Conservation (phyloP, 2,329 filamentous ascomycete species). For the Daldinia sp. region DNA sequence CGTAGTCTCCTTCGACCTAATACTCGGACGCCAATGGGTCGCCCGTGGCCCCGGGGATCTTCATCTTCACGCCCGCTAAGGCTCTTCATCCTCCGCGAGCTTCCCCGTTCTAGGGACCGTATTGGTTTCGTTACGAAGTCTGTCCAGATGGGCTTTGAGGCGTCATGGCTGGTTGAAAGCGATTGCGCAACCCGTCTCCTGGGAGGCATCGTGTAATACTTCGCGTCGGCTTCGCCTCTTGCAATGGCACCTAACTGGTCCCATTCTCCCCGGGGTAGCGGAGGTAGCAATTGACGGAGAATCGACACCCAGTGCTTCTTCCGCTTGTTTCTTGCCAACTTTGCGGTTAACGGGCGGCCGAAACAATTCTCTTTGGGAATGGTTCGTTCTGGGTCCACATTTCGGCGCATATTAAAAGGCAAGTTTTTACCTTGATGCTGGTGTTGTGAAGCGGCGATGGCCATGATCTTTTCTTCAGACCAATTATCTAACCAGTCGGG, state of each 20-base stretch:
- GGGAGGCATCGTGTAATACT: slow-evolving; percentile 51
- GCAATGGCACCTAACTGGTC: slow-evolving; percentile 59
- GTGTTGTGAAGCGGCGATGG: slow-evolving; percentile 54
- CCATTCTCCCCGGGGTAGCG: slow-evolving; percentile 63
- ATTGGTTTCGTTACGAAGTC: slow-evolving; percentile 52
- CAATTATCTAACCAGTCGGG: slow-evolving; percentile 59
- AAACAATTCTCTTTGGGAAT: slow-evolving; percentile 59
- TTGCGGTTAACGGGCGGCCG: slow-evolving; percentile 55
- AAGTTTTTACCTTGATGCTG: slow-evolving; percentile 44
- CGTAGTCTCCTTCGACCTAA: slow-evolving; percentile 55
- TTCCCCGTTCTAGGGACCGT: slow-evolving; percentile 50
- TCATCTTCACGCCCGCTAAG: slow-evolving; percentile 50
- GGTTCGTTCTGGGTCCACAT: slow-evolving; percentile 46
- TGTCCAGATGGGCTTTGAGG: slow-evolving; percentile 55
- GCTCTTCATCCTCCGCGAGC: slow-evolving; percentile 47
- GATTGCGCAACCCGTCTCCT: slow-evolving; percentile 47
- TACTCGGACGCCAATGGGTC: slow-evolving; percentile 46
- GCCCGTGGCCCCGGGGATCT: slow-evolving; percentile 48
- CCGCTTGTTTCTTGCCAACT: slow-evolving; percentile 52
- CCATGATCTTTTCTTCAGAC: slow-evolving; percentile 56
- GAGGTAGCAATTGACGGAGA: slow-evolving; percentile 60
- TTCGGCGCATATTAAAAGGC: slow-evolving; percentile 43
- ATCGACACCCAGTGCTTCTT: slow-evolving; percentile 58
- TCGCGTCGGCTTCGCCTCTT: slow-evolving; percentile 49
- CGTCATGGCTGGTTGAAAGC: neutral